Base-by-base conservation (phyloP, 108 stramenopile genomes). In the Cyclotella atomus region DNA sequence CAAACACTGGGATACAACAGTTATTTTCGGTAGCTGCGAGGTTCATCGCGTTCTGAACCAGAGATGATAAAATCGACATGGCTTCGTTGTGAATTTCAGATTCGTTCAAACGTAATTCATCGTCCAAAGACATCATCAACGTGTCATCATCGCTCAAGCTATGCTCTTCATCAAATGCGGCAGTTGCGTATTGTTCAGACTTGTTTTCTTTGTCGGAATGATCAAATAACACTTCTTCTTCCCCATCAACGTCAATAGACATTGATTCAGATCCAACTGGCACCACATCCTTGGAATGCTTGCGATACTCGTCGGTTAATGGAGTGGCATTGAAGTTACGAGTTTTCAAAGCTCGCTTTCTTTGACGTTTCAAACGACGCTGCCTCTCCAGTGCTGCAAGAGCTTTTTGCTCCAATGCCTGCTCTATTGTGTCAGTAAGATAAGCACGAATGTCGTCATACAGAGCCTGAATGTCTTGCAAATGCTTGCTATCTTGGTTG, bases 1-100 rank as follows among this genome's bases (percentile, higher is more conserved):
- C 93, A 85, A 94, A 88, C 46, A 83, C 83, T 19, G 93, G 93
- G 46, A 94, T 88, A 35, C 71, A 50, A 59, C 88, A 91, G 20
- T 85, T 78, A 60, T 83, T 85, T 50, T 86, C 84, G 10, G 82
- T 53, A 9, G 80, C 77, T 10, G 93, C 93, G 36, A 75, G 57
- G 68, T 91, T 91, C 59, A 94, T 53, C 15, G 91, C 83, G 17
- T 84, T 90, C 78, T 94, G 93, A 33, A 94, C 65, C 17, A 82
- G 33, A 6, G 76, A 53, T 20, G 64, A 50, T 1, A 77, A 57
- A 1, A 70, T 47, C 38, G 81, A 61, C 17, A 63, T 59, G 28
- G 57, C 75, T 66, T 82, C 75, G 0, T 20, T 20, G 45, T 77
- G 44, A 25, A 82, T 77, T 45, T 77, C 65, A 0, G 33, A 36